Evolutionary conservation across 2,329 filamentous ascomycete species (phyloP).

Genomic region (Fusarium mexicanum): DNA sequence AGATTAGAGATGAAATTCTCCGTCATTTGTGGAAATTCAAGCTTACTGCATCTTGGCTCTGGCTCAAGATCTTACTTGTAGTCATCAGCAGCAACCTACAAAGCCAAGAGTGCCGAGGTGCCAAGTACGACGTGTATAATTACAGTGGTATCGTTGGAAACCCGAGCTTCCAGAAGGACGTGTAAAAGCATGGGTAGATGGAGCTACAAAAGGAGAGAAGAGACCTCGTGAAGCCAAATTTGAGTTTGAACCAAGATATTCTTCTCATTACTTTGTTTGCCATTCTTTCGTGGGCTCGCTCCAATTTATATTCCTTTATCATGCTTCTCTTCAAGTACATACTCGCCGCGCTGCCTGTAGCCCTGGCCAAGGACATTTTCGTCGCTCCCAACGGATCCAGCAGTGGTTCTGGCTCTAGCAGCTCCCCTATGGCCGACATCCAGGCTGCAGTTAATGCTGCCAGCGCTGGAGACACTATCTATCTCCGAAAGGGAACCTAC

Average conservation of each 20-base stretch:
- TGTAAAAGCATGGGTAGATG: no score
- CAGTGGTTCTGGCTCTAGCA: conserved; percentile 47
- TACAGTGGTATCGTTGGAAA: background rate
- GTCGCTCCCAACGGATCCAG: conserved; percentile 54
- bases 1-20: background rate
- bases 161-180: background rate
- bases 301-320: background rate
- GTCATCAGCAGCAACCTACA: background rate
- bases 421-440: conserved; percentile 54
- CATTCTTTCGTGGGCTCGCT: background rate
- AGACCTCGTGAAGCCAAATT: no score
- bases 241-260: background rate
- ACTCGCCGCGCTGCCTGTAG: background rate
- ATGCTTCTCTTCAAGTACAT: background rate
- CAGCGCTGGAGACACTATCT: conserved; percentile 56
- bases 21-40: background rate
- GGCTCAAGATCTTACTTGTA: background rate
- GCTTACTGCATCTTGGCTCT: background rate
- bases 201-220: background rate
- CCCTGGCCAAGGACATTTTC: conserved; percentile 49
- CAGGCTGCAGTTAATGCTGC: conserved; percentile 56
- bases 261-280: background rate
- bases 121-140: background rate
- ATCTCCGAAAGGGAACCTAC: conserved; percentile 56
- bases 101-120: background rate